Conservation (phyloP, 257 asterid genomes). For the Fraxinus pennsylvanica region DNA sequence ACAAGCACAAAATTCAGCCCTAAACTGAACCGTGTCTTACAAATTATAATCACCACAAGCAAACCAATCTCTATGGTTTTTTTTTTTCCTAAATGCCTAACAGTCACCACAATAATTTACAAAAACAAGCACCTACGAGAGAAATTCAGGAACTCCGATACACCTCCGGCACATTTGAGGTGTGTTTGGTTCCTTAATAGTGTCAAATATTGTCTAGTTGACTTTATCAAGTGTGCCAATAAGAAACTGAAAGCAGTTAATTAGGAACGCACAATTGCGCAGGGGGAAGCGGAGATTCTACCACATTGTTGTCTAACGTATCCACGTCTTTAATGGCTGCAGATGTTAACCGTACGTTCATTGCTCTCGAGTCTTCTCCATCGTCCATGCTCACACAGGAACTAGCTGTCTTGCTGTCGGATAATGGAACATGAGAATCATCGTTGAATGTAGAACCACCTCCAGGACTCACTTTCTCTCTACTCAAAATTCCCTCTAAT, state of each 20-base stretch:
- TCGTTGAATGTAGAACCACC: constrained; percentile 40
- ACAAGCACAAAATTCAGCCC: constrained; percentile 61
- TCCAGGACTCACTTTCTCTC: constrained; percentile 45
- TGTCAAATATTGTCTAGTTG: neutral
- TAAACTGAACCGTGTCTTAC: constrained; percentile 56
- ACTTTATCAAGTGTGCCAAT: neutral
- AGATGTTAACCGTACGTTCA: constrained; percentile 13
- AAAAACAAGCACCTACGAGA: constrained; percentile 34
- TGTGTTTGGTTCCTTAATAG: neutral
- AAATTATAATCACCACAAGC: constrained; percentile 29
- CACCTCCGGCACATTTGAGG: constrained; percentile 23
- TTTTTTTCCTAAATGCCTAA: constrained; percentile 17
- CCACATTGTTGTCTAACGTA: constrained; percentile 31
- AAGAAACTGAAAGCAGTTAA: constrained; percentile 19
- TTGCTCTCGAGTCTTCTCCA: constrained; percentile 58
- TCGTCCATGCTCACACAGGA: constrained; percentile 61
- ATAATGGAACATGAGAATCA: constrained; percentile 42
- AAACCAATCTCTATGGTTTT: constrained; percentile 33
- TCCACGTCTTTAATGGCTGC: constrained; percentile 27
- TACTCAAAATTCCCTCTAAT: constrained; percentile 69
- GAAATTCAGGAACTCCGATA: neutral
- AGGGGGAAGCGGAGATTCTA: constrained; percentile 28
- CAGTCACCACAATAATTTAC: constrained; percentile 45
- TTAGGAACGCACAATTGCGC: constrained; percentile 20
- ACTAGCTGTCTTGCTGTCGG: constrained; percentile 51